Evolutionary conservation across 495 filamentous ascomycete species (phyloP).

Genomic region (Xylaria scruposa): DNA sequence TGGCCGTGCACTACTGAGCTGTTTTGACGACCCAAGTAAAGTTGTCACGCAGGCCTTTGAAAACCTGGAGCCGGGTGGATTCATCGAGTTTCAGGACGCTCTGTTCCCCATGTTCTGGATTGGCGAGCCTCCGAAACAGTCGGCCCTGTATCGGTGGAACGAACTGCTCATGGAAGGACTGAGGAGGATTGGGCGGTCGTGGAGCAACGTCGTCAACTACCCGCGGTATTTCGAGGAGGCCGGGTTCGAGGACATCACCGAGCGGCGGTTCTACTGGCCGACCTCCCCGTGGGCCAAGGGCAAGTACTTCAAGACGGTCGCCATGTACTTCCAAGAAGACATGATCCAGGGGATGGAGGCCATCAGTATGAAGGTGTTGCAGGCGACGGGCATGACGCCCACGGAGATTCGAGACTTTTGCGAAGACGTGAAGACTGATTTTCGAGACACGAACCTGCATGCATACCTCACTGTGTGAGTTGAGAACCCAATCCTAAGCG

Average conservation of each 20-base stretch:
- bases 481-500: too few species aligned
- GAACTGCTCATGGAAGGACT: slow-evolving; percentile 43
- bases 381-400: slow-evolving; percentile 35
- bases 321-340: slow-evolving; percentile 39
- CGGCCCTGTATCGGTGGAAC: slow-evolving; percentile 46
- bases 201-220: slow-evolving; percentile 40
- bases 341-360: slow-evolving; percentile 36
- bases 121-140: slow-evolving; percentile 35
- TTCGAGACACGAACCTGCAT: slow-evolving; percentile 35
- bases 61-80: slow-evolving; percentile 56
- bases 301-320: slow-evolving; percentile 40
- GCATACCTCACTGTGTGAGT: slow-evolving; percentile 45
- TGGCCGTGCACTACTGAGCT: slow-evolving; percentile 56
- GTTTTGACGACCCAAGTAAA: slow-evolving; percentile 55
- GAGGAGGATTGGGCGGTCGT: slow-evolving; percentile 39
- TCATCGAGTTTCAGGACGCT: slow-evolving; percentile 58
- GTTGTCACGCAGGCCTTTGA: slow-evolving; percentile 54
- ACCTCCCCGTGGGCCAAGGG: slow-evolving; percentile 43
- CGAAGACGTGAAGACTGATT: slow-evolving; percentile 39
- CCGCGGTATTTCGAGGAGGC: slow-evolving; percentile 36
- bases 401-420: slow-evolving; percentile 35
- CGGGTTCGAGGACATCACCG: slow-evolving; percentile 39
- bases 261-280: slow-evolving; percentile 43
- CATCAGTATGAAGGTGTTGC: slow-evolving; percentile 40
- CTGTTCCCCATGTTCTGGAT: slow-evolving; percentile 41